A percentile compares a stretch with the other conserved stretches of the same genome.
Evolutionary conservation across 768 basidiomycete genomes (phyloP).

Genomic region (Hydnomerulius pinastri): DNA sequence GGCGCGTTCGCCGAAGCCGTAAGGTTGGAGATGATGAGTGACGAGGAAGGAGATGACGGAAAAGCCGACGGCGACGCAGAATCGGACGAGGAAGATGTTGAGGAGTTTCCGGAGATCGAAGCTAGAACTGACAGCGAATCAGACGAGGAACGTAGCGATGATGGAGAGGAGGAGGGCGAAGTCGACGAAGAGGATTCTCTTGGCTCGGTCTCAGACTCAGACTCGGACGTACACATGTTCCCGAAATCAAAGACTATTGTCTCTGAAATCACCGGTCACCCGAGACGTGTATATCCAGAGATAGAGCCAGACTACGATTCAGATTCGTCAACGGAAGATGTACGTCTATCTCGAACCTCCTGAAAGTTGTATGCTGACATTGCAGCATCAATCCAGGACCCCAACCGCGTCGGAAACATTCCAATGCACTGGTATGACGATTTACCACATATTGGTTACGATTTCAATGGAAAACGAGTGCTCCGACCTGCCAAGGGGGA

Average conservation of each 20-base stretch:
- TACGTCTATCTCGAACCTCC: constrained; percentile 39
- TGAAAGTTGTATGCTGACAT: neutral
- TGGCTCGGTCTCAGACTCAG: constrained; percentile 32
- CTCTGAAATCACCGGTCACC: constrained; percentile 83
- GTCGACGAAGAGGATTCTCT: constrained; percentile 39
- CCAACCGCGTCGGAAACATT: constrained; percentile 93
- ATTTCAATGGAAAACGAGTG: constrained; percentile 91
- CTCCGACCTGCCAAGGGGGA: constrained; percentile 94
- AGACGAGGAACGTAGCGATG: constrained; percentile 35
- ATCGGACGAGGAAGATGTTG: constrained; percentile 60
- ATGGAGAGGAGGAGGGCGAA: constrained; percentile 38
- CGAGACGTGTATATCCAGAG: constrained; percentile 81
- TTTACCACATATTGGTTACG: constrained; percentile 97
- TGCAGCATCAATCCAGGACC: constrained; percentile 53
- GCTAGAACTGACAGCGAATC: constrained; percentile 44
- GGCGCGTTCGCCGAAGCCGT: constrained; percentile 41
- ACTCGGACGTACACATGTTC: constrained; percentile 53
- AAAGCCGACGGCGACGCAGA: constrained; percentile 37
- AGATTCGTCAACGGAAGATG: constrained; percentile 91
- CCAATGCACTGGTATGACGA: constrained; percentile 99
- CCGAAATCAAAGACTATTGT: constrained; percentile 69
- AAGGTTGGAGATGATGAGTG: constrained; percentile 71
- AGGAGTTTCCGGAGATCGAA: constrained; percentile 75
- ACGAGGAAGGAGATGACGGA: constrained; percentile 54
- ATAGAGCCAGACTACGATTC: constrained; percentile 92